Evolutionary conservation across 257 asterid species (phyloP).

Genomic region (Forsythia viridissima): DNA sequence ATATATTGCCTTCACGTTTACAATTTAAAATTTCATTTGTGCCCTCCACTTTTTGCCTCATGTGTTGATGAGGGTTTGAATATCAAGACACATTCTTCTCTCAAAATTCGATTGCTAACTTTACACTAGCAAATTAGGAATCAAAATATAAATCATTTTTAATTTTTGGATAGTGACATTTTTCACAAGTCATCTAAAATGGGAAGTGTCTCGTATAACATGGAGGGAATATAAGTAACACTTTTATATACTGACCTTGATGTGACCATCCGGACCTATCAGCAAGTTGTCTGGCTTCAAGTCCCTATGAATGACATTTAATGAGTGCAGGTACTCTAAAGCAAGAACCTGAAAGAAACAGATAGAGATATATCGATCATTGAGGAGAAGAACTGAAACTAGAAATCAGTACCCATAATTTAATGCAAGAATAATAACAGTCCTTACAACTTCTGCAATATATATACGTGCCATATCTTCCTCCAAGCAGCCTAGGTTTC

Average conservation of each 20-base stretch:
- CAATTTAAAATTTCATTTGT: background rate
- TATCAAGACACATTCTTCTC: background rate
- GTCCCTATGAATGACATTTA: conserved; percentile 89
- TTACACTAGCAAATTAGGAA: background rate
- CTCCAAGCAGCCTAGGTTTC: conserved; percentile 91
- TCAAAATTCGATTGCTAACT: background rate
- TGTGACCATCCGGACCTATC: conserved; percentile 97
- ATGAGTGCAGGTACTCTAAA: conserved; percentile 91
- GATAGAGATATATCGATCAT: conserved; percentile 22
- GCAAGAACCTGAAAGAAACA: conserved; percentile 83
- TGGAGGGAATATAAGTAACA: conserved; percentile 15
- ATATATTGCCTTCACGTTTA: background rate
- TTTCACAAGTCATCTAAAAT: background rate
- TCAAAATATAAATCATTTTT: background rate
- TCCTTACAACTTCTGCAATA: conserved; percentile 98
- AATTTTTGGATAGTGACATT: background rate
- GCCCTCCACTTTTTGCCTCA: background rate
- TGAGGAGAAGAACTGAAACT: conserved; percentile 26
- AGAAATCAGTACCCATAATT: conserved; percentile 23
- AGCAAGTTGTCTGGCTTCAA: conserved; percentile 96
- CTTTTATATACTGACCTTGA: conserved; percentile 71
- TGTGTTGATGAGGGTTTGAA: background rate
- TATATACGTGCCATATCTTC: conserved; percentile 90
- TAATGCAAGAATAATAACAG: conserved; percentile 16
- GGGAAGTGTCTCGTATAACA: background rate